Conservation (phyloP, 768 basidiomycete genomes). For the Phanerodontia chrysosporium region DNA sequence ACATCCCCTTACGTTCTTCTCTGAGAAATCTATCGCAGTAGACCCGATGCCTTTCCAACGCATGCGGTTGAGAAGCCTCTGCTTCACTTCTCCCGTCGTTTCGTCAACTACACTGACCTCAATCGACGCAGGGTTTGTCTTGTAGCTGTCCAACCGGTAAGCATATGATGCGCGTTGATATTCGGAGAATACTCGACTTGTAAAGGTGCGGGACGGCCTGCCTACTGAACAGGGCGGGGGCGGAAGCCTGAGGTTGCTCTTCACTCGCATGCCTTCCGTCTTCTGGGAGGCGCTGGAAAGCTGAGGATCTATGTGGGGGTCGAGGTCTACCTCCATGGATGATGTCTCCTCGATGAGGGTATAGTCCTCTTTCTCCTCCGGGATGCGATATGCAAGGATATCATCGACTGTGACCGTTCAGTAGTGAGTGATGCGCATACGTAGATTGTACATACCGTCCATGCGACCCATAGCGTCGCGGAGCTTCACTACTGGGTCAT, state of each 20-base stretch:
- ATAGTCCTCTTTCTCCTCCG: constrained; percentile 66
- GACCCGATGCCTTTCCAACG: constrained; percentile 86
- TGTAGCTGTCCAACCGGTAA: constrained; percentile 50
- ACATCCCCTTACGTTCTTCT: constrained; percentile 41
- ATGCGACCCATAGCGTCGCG: constrained; percentile 72
- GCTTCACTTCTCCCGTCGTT: constrained; percentile 76
- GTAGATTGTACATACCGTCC: constrained; percentile 62
- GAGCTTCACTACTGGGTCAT: constrained; percentile 67
- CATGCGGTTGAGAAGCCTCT: constrained; percentile 78
- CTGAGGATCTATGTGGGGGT: constrained; percentile 34
- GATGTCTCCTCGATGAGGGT: constrained; percentile 28
- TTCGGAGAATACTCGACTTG: constrained; percentile 43
- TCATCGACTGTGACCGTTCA: constrained; percentile 52
- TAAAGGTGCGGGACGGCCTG: constrained; percentile 77
- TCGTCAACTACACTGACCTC: constrained; percentile 62
- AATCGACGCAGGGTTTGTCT: constrained; percentile 72
- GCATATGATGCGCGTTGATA: background rate
- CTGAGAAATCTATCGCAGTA: constrained; percentile 62
- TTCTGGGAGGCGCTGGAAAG: background rate
- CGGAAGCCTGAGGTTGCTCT: constrained; percentile 68
- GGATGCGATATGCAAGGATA: constrained; percentile 66
- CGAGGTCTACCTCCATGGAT: constrained; percentile 40
- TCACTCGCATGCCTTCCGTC: constrained; percentile 15
- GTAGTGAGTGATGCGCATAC: background rate
- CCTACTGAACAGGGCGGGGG: constrained; percentile 90